These are phyloP conservation scores for Pezicula neosporulosa DNA, from an alignment of 2,329 filamentous ascomycete genomes.

Conservation along the genomic window DNA sequence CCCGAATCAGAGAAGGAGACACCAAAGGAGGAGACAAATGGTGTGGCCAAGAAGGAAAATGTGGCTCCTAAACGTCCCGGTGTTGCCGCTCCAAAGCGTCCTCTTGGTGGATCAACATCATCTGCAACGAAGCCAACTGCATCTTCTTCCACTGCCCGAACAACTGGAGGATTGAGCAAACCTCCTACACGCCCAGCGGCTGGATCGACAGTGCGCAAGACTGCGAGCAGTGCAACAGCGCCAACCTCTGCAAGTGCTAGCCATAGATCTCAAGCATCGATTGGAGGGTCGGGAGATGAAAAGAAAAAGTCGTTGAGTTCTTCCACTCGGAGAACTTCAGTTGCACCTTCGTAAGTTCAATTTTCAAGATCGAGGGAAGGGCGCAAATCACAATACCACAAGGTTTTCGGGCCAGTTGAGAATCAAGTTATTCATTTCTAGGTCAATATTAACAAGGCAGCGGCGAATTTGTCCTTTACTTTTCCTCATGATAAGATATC, in stretches of 20 bases:
- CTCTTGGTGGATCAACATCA: conserved; percentile 18
- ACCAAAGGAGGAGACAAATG: conserved; percentile 20
- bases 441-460: too few relatives aligned
- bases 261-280: conserved; percentile 23
- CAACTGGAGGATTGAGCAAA: conserved; percentile 28
- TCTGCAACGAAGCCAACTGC: conserved; percentile 21
- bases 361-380: too few relatives aligned
- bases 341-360: conserved; percentile 15
- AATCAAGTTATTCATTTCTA: too few relatives aligned
- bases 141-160: conserved; percentile 20
- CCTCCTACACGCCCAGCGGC: conserved; percentile 26
- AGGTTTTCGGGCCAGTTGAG: too few relatives aligned
- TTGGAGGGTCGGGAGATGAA: conserved; percentile 28
- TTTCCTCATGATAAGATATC: too few relatives aligned
- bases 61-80: conserved; percentile 21
- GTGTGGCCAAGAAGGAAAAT: conserved; percentile 26
- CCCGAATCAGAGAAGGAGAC: conserved; percentile 25
- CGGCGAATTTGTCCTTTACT: too few relatives aligned
- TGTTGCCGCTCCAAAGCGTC: conserved; percentile 21
- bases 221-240: conserved; percentile 24
- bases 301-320: conserved; percentile 24
- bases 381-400: too few relatives aligned
- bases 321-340: conserved; percentile 25
- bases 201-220: conserved; percentile 23
- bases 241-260: conserved; percentile 23